These are phyloP conservation scores for Verticillium albo-atrum DNA, from an alignment of 2,329 filamentous ascomycete species.

Conservation along the genomic window DNA sequence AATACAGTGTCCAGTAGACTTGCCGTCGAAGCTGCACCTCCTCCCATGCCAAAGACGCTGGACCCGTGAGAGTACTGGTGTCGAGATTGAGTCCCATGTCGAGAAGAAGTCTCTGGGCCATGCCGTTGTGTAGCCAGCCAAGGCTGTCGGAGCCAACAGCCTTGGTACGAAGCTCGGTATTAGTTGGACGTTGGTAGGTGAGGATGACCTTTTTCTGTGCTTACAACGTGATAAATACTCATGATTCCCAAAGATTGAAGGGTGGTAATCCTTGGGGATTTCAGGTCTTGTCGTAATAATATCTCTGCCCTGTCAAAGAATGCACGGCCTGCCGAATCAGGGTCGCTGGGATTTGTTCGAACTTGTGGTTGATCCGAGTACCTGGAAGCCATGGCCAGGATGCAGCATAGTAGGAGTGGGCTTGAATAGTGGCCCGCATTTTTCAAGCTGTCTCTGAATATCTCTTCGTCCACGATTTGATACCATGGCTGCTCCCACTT, in stretches of 20 bases:
- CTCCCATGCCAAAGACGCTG: constrained; percentile 14
- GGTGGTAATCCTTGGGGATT: constrained; percentile 26
- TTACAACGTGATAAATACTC: constrained; percentile 20
- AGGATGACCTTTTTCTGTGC: not conserved
- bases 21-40: constrained; percentile 27
- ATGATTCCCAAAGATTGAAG: constrained; percentile 29
- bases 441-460: constrained; percentile 25
- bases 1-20: constrained; percentile 31
- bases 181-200: not conserved
- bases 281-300: constrained; percentile 14
- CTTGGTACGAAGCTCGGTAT: constrained; percentile 9
- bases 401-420: constrained; percentile 24
- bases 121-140: constrained; percentile 30
- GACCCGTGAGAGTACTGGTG: constrained; percentile 18
- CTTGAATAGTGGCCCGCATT: constrained; percentile 23
- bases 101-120: constrained; percentile 27
- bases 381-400: constrained; percentile 26
- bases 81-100: constrained; percentile 33
- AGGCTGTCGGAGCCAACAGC: constrained; percentile 27
- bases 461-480: constrained; percentile 26
- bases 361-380: constrained; percentile 25
- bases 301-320: constrained; percentile 23
- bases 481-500: constrained; percentile 30
- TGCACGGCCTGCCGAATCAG: constrained; percentile 25
- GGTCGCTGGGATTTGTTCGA: constrained; percentile 20